Conservation (phyloP, 2,329 filamentous ascomycete genomes). For the Fusarium chuoi region DNA sequence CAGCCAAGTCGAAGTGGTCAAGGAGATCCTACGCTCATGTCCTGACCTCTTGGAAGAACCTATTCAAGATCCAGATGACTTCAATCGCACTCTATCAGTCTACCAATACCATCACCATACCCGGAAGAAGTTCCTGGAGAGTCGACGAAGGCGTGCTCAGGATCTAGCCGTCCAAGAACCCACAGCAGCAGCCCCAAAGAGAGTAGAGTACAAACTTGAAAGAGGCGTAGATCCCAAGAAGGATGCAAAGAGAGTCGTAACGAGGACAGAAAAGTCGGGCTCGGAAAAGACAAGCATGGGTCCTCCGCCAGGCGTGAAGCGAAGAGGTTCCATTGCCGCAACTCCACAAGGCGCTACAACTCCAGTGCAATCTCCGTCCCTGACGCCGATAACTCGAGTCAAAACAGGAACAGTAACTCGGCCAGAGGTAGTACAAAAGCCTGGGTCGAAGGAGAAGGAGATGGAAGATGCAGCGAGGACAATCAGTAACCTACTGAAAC, state of each 20-base stretch:
- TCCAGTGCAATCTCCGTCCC: not conserved
- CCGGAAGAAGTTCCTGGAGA: not conserved
- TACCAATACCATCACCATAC: not conserved
- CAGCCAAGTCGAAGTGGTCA: not conserved
- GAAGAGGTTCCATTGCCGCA: not conserved
- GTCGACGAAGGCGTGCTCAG: not conserved
- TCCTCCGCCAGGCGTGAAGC: not conserved
- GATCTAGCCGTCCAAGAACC: not conserved
- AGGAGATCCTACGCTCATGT: not conserved
- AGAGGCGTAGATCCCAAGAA: not conserved
- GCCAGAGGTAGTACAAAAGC: accelerated
- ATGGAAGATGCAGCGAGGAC: not conserved
- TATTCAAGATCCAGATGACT: not conserved
- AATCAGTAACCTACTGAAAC: not conserved
- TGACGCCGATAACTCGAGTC: not conserved
- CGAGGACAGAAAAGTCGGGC: not conserved
- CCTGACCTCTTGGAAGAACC: not conserved
- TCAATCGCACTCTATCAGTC: not conserved
- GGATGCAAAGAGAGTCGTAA: not conserved
- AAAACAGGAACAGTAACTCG: not conserved
- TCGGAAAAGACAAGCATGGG: not conserved
- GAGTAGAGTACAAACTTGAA: not conserved
- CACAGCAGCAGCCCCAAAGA: not conserved
- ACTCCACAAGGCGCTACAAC: not conserved
- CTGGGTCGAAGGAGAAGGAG: not conserved